These are phyloP conservation scores for Casaregolazyma suthepensis DNA, from an alignment of 1,139 yeast species.

Conservation along the genomic window DNA sequence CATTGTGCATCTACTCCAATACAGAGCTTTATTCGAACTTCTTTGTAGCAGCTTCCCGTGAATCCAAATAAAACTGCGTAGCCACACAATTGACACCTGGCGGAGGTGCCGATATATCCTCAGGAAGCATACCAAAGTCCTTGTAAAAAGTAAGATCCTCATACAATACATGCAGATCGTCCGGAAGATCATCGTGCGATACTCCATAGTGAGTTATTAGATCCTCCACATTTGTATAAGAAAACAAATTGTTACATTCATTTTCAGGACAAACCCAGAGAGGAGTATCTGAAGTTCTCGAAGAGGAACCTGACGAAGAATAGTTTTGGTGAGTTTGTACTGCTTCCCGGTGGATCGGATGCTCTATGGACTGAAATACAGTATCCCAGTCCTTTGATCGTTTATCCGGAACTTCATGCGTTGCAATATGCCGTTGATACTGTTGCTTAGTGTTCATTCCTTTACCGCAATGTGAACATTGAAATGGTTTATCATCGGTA, in stretches of 20 bases:
- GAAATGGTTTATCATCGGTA: not conserved
- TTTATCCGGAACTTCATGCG: not conserved
- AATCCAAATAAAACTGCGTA: not conserved
- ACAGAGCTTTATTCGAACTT: not conserved
- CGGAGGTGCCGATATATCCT: not conserved
- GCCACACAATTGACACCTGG: not conserved
- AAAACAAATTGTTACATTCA: not conserved
- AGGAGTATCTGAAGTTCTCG: not conserved
- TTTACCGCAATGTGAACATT: not conserved
- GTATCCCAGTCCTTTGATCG: not conserved
- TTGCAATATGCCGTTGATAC: not conserved
- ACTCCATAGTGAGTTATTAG: not conserved
- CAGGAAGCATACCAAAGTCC: not conserved
- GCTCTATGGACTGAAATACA: not conserved
- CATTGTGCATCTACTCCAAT: not conserved
- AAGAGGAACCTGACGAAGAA: not conserved
- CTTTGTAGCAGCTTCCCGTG: not conserved
- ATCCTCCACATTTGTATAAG: not conserved
- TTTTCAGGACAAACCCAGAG: not conserved
- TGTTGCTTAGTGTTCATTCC: not conserved
- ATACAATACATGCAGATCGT: not conserved
- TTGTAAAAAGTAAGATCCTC: not conserved
- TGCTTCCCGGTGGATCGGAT: not conserved
- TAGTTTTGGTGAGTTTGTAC: not conserved
- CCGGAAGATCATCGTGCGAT: not conserved